Evolutionary conservation across 257 asterid genomes (phyloP), one percentile per base, ranked within the genome.

Genomic region (Solanum microdontum): DNA sequence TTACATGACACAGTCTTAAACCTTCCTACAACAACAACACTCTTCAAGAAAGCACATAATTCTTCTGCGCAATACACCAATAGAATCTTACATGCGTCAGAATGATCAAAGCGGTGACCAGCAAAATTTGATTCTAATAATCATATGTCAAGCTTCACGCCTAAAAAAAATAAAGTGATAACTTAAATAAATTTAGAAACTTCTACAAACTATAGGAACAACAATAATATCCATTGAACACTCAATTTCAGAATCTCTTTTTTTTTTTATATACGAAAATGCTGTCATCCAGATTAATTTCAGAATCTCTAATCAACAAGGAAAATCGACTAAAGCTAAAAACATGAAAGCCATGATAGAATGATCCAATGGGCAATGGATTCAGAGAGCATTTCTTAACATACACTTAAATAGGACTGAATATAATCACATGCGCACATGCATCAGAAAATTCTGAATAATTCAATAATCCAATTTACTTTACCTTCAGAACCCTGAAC

Each of bases 401-500:
- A 43, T 45, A 80, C 19, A 45, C 10, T 28, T 17, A 80, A 8
- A 43, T 80, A 79, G 85, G 12, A 62, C 26, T 86, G 74, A 13
- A 30, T 48, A 37, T 60, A 36, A 77, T 36, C 51, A 64, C 17
- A 64, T 40, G 39, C 43, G 24, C 73, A 30, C 24, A 73, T 33
- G 88, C 74, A 48, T 34, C 39, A 73, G 36, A 7, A 86, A 48
- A 12, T 86, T 60, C 88, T 72, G 45, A 82, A 82, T 82, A 82
- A 48, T 48, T 30, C 69, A 48, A 19, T 21, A 40, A n/a, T 30
- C 34, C 21, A 45, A 58, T 64, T 32, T 39, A 34, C 23, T 73
- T 68, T 89, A 95, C 98, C 98, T 93, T 94, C 92, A 95, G 86
- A 60, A 94, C 86, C 84, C 93, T 88, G 87, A 95, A 96, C 92